Base-by-base conservation (phyloP, 768 basidiomycete species). In the Sarcomyxa edulis region DNA sequence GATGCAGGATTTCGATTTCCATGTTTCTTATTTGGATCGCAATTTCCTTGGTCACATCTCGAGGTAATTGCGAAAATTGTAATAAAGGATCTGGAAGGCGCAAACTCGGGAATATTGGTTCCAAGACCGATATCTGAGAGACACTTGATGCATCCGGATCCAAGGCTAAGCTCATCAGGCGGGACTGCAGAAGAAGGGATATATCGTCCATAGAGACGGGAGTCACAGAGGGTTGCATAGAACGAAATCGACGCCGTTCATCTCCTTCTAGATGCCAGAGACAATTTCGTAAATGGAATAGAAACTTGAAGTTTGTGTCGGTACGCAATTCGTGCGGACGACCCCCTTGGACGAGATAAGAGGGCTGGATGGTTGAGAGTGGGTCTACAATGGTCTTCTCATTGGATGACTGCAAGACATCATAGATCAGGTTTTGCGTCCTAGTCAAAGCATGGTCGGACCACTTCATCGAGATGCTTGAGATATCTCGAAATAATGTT, bases 311-410 rank as follows among this genome's bases (percentile, higher is more conserved):
- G 1, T 72, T 69, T 1, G 73, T 60, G 45, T 87, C 81, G 18
- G 72, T 73, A 18, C 92, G 84, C 34, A 90, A 54, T 24, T 67
- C 54, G 32, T 83, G 74, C 6, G 87, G 83, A 7, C 69, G 58
- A 4, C 89, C 89, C 31, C 69, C 75, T 52, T 88, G 88, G 18
- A 93, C 76, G 23, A 94, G 70, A 52, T 78, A 89, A 2, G 89
- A 91, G 5, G 88, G 85, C 33, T 91, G 87, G 21, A 80, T 87
- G 22, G 85, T 78, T 15, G 90, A 91, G 10, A 89, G 66, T 6
- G 87, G 84, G 52, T 92, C 86, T 6, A 86, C 66, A 20, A 77
- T 59, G 3, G 74, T 53, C 16, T 68, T 60, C 21, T 72, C 60
- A 20, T 62, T 60, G n/a, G 80, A 78, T 36, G 61, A 61, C 41